Evolutionary conservation across 306 rosid genomes (phyloP).

Genomic region (Erythrophleum fordii): DNA sequence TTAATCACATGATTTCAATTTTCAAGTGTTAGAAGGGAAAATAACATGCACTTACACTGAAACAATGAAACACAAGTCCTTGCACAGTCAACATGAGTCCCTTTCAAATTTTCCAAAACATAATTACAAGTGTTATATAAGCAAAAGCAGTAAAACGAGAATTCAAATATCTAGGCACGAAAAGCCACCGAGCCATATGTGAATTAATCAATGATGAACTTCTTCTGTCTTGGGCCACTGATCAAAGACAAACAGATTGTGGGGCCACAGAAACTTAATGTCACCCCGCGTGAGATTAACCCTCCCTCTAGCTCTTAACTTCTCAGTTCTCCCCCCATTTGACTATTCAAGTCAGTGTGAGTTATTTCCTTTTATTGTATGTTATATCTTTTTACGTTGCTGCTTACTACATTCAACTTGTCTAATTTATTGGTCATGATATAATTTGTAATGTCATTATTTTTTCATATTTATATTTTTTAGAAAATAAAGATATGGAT

Average conservation of each 20-base stretch:
- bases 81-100: constrained; percentile 46
- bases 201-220: constrained; percentile 51
- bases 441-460: too few relatives aligned
- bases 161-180: constrained; percentile 37
- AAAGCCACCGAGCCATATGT: constrained; percentile 39
- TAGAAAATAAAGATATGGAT: too few relatives aligned
- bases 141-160: constrained; percentile 50
- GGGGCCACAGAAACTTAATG: constrained; percentile 59
- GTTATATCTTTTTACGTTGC: background rate
- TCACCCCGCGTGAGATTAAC: constrained; percentile 20
- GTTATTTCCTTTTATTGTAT: too few relatives aligned
- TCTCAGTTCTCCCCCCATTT: background rate
- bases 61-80: constrained; percentile 48
- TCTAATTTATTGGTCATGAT: too few relatives aligned
- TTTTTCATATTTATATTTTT: too few relatives aligned
- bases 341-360: background rate
- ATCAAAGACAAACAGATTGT: constrained; percentile 59
- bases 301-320: background rate
- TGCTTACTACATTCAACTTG: constrained; percentile 22
- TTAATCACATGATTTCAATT: constrained; percentile 46
- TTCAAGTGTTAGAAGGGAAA: constrained; percentile 25
- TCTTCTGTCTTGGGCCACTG: constrained; percentile 55
- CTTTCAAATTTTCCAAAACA: constrained; percentile 49
- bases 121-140: constrained; percentile 28
- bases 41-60: constrained; percentile 41